phyloP scores from a whole-genome alignment of 345 rosid genomes.

The Camelina laxa region DNA sequence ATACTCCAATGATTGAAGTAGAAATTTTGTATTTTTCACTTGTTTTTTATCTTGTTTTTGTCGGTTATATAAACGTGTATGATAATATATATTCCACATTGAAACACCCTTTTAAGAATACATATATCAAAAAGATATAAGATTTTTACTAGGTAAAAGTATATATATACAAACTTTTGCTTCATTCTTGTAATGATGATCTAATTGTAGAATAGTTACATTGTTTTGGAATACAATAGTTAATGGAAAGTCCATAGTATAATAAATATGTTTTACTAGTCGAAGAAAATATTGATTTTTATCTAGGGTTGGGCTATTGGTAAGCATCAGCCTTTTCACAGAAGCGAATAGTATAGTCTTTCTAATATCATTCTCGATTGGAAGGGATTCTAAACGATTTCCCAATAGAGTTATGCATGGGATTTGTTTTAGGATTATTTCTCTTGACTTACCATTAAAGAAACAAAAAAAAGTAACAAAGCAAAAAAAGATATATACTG shows the following conservation, averaged over 20 bases:
- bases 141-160: neutral
- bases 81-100: neutral
- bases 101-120: neutral
- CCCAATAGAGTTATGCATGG: neutral
- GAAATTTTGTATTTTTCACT: conserved; percentile 15
- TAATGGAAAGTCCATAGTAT: neutral
- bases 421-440: neutral
- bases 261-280: neutral
- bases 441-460: neutral
- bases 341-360: neutral
- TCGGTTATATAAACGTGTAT: conserved; percentile 4
- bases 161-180: neutral
- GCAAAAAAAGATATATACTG: neutral
- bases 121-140: conserved; percentile 1
- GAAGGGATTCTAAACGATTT: neutral
- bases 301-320: neutral
- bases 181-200: conserved; percentile 9
- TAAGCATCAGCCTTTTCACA: neutral
- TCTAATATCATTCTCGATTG: neutral
- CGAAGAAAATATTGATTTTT: neutral
- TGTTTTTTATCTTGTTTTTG: neutral
- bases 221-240: neutral
- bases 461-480: neutral
- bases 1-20: conserved; percentile 35
- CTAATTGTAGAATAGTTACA: neutral